Base-by-base conservation (phyloP, 768 basidiomycete genomes). In the Lactifluus hygrophoroides region DNA sequence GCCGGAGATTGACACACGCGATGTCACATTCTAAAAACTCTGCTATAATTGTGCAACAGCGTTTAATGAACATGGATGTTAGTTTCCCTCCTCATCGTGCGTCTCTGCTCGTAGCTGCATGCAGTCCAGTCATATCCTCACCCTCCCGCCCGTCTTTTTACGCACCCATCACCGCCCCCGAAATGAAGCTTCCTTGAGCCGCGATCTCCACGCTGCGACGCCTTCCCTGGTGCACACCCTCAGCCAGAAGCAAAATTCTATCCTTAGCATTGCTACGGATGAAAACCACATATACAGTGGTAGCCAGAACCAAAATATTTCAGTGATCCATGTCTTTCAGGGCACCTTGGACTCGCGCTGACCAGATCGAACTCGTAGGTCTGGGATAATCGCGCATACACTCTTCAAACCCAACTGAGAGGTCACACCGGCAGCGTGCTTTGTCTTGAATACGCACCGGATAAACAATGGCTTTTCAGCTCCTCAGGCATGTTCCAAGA, bases 371-470 rank as follows among this genome's bases (percentile, higher is more conserved):
- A 49, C 21, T 19, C 3, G 5, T 63, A 96, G 93, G 93, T 95
- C 43, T 95, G 92, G 88, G 83, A 90, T 68, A 85, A 87, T 66
- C 72, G 73, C 37, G 79, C 85, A 0, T 86, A 89, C 60, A 80
- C 80, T 3, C 75, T 90, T 30, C 82, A 83, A 67, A 77, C 80
- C 30, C 83, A 81, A 14, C 77, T 95, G 11, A 74, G 78, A 17
- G 94, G 93, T 3, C 94, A 95, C 68, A 85, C 85, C 0, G 90
- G 88, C 7, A 90, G 88, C 61, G 84, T 96, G 2, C 76, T 96
- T 21, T 85, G 85, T 9, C 74, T 96, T 47, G 85, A 88, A 65
- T 80, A 88, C 61, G 87, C 85, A 7, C 72, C 80, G 54, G 85
- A 88, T 54, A 85, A 83, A 66, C 75, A 80, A 46, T 95, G 93